Evolutionary conservation across 768 basidiomycete species (phyloP).

Genomic region (Hemileccinum impolitum): DNA sequence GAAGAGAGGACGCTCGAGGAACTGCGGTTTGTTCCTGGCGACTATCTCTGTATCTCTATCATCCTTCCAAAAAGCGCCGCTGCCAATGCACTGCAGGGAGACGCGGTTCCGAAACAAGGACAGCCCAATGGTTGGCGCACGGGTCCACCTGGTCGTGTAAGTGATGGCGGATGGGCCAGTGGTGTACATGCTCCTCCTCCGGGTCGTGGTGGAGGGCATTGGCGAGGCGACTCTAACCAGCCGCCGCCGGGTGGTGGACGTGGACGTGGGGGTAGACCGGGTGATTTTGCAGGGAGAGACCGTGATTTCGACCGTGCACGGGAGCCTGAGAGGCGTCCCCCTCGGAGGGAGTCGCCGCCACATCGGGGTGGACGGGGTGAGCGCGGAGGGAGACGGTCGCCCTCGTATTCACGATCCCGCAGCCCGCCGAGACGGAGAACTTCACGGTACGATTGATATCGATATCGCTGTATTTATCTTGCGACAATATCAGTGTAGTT

Average conservation of each 20-base stretch:
- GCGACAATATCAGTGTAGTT: too few species aligned
- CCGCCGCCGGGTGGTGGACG: slow-evolving; percentile 40
- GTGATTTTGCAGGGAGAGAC: slow-evolving; percentile 34
- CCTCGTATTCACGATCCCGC: slow-evolving; percentile 37
- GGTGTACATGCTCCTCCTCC: slow-evolving; percentile 32
- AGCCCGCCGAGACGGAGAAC: slow-evolving; percentile 40
- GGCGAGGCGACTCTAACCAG: slow-evolving; percentile 67
- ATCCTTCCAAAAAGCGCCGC: slow-evolving; percentile 63
- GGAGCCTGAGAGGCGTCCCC: slow-evolving; percentile 48
- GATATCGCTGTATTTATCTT: slow-evolving; percentile 12
- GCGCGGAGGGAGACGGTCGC: slow-evolving; percentile 39
- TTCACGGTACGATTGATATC: slow-evolving; percentile 31
- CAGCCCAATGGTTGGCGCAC: slow-evolving; percentile 35
- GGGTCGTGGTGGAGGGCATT: slow-evolving; percentile 65
- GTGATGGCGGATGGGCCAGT: slow-evolving; percentile 51
- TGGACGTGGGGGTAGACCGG: slow-evolving; percentile 39
- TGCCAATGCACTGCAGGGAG: slow-evolving; percentile 44
- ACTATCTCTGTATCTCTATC: slow-evolving; percentile 73
- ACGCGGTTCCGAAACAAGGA: slow-evolving; percentile 37
- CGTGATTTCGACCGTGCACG: slow-evolving; percentile 36
- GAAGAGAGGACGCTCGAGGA: slow-evolving; percentile 77
- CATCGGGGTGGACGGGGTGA: slow-evolving; percentile 44
- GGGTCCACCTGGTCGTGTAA: slow-evolving; percentile 35
- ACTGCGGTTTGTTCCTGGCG: slow-evolving; percentile 75
- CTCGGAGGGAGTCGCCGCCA: slow-evolving; percentile 48